Evolutionary conservation across 352 stramenopile genomes (phyloP), one percentile per base, ranked within the genome.

Genomic region (Globisporangium nagaii): DNA sequence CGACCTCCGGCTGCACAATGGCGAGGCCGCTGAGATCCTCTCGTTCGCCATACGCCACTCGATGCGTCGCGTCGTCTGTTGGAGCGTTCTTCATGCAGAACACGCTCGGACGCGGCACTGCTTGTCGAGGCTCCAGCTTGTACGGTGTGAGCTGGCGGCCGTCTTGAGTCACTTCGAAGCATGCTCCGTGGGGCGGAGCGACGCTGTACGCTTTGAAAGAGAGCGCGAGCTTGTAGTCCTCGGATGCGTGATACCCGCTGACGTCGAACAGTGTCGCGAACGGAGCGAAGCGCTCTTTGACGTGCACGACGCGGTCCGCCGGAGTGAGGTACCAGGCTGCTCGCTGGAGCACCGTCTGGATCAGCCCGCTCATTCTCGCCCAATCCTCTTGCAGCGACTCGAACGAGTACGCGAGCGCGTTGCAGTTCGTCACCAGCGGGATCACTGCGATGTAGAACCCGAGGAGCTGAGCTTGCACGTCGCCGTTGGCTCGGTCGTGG

Each of bases 371-470:
- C 34, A 75, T 73, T 4, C 37, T 37, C 15, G 49, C 49, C 25
- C 71, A 67, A 50, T 80, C 71, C 2, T 60, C 58, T 9, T 58
- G 32, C 11, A 77, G 46, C 4, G 71, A 80, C 24, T 70, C 58
- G 13, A 77, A 35, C 9, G 71, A 74, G 56, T 80, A 80, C 58
- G 73, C 73, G 48, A 80, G 68, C 9, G 68, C 46, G 41, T 80
- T 80, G 65, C 71, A 80, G 48, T 75, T 73, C n/a, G 62, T 62
- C 30, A 73, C 71, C 4, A 80, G 25, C 1, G 71, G 71, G 35
- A 80, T 62, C 2, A 70, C 65, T 13, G 71, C 73, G 27, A 80
- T 43, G 65, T 80, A 80, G 52, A 80, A 80, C 10, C 61, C 50
- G 10, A 80, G 55, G 6, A 80, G 51, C 31, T 70, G 65, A 5